These are phyloP conservation scores for Camelina sativa DNA, from an alignment of 345 rosid genomes.

Conservation along the genomic window DNA sequence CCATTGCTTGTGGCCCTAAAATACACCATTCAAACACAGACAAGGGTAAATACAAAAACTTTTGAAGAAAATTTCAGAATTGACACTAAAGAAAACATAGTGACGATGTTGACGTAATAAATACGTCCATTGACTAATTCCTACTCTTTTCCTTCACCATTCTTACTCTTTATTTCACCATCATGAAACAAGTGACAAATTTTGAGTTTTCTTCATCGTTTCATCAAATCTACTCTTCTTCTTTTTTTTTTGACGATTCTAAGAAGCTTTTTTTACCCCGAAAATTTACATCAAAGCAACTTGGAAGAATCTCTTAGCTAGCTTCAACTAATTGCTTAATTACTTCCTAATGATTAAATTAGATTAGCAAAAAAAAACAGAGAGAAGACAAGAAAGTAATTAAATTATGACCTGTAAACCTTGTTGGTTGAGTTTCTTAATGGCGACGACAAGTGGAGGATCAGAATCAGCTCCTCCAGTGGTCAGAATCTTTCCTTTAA, in stretches of 20 bases:
- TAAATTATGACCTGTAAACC: constrained; percentile 64
- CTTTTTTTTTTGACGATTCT: background rate
- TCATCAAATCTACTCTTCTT: background rate
- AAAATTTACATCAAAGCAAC: background rate
- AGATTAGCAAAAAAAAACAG: constrained; percentile 6
- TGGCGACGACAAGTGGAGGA: constrained; percentile 58
- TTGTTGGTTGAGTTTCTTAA: constrained; percentile 74
- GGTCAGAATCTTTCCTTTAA: constrained; percentile 62
- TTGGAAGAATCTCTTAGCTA: background rate
- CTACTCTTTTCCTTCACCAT: background rate
- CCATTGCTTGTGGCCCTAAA: constrained; percentile 96
- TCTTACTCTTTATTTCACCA: background rate
- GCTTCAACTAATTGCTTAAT: background rate
- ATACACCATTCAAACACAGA: constrained; percentile 11
- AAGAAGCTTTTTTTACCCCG: background rate
- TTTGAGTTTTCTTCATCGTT: constrained; percentile 1
- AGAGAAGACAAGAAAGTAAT: background rate
- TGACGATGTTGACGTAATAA: background rate
- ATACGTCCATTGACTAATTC: background rate
- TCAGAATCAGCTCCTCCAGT: constrained; percentile 54
- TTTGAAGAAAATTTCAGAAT: background rate
- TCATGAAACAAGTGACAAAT: background rate
- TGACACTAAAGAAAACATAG: background rate
- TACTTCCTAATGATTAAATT: background rate
- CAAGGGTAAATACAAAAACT: constrained; percentile 1